phyloP scores from a whole-genome alignment of 768 basidiomycete genomes.

The Mycena polygramma region DNA sequence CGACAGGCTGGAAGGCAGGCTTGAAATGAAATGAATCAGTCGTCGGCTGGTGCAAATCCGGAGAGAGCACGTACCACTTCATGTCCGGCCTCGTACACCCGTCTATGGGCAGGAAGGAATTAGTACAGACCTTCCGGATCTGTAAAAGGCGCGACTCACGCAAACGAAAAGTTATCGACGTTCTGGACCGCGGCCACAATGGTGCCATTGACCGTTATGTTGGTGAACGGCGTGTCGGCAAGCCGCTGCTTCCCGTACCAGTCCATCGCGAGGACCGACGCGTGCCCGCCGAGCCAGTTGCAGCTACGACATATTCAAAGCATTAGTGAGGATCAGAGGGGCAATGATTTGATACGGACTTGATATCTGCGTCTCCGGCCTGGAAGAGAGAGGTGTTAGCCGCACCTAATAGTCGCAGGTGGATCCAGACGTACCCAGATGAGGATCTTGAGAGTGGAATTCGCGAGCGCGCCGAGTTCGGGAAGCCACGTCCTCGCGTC shows the following conservation, averaged over 20 bases:
- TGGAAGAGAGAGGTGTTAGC: slow-evolving; percentile 33
- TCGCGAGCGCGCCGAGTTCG: slow-evolving; percentile 60
- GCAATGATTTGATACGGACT: slow-evolving; percentile 52
- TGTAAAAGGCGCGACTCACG: too few relatives aligned
- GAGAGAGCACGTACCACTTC: slow-evolving; percentile 62
- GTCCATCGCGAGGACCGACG: slow-evolving; percentile 57
- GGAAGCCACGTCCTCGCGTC: slow-evolving; percentile 70
- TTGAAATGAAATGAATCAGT: slow-evolving; percentile 38
- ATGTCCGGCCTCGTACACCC: slow-evolving; percentile 71
- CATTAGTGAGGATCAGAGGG: not conserved
- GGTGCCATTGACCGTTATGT: slow-evolving; percentile 68
- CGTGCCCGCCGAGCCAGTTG: slow-evolving; percentile 63
- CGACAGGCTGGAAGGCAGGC: slow-evolving; percentile 74
- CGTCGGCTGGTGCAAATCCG: not conserved
- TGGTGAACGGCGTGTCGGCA: slow-evolving; percentile 55
- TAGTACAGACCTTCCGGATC: too few relatives aligned
- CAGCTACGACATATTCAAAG: slow-evolving; percentile 47
- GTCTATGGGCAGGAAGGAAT: slow-evolving; percentile 46
- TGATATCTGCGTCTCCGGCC: slow-evolving; percentile 66
- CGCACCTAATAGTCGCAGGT: not conserved
- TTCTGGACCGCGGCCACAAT: slow-evolving; percentile 73
- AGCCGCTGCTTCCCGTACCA: slow-evolving; percentile 59
- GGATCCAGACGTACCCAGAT: slow-evolving; percentile 55
- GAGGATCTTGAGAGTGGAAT: slow-evolving; percentile 57
- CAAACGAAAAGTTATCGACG: slow-evolving; percentile 76